phyloP scores from a whole-genome alignment of 192 early-diverging fungal genomes.

The Kickxella alabastrina region DNA sequence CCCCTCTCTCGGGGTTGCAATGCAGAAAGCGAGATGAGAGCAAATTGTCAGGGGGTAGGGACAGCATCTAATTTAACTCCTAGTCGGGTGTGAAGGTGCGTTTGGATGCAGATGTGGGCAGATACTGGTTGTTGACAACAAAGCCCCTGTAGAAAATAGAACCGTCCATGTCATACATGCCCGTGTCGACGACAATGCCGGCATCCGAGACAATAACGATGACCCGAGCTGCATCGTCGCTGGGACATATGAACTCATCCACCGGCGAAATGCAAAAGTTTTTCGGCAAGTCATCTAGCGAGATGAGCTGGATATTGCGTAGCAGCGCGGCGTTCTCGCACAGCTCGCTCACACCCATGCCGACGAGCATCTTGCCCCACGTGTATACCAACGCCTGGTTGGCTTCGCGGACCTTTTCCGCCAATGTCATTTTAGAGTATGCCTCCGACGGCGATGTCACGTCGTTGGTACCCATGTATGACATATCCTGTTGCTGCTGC shows the following conservation, averaged over 20 bases:
- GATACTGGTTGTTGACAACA: constrained; percentile 25
- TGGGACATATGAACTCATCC: constrained; percentile 43
- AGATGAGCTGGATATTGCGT: constrained; percentile 12
- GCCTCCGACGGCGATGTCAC: constrained; percentile 14
- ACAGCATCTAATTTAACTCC: too few species aligned
- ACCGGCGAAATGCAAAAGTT: constrained; percentile 46
- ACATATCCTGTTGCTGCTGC: constrained; percentile 3
- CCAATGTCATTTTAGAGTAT: constrained; percentile 23
- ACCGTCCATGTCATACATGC: constrained; percentile 40
- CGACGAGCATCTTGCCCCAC: constrained; percentile 41
- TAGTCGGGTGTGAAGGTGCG: too few species aligned
- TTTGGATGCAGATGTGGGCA: too few species aligned
- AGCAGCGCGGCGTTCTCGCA: constrained; percentile 11
- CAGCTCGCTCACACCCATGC: constrained; percentile 32
- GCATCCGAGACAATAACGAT: constrained; percentile 36
- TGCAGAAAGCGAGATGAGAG: too few species aligned
- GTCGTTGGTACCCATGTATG: constrained; percentile 13
- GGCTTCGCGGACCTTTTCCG: constrained; percentile 39
- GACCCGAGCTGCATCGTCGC: constrained; percentile 37
- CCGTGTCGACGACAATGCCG: constrained; percentile 34
- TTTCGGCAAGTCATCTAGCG: constrained; percentile 35
- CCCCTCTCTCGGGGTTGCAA: too few species aligned
- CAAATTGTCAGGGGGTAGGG: too few species aligned
- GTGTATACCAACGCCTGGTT: constrained; percentile 39
- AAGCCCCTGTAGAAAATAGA: constrained; percentile 36